Conservation (phyloP, 1,139 yeast genomes). For the Kurtzmaniella quercitrusa region DNA sequence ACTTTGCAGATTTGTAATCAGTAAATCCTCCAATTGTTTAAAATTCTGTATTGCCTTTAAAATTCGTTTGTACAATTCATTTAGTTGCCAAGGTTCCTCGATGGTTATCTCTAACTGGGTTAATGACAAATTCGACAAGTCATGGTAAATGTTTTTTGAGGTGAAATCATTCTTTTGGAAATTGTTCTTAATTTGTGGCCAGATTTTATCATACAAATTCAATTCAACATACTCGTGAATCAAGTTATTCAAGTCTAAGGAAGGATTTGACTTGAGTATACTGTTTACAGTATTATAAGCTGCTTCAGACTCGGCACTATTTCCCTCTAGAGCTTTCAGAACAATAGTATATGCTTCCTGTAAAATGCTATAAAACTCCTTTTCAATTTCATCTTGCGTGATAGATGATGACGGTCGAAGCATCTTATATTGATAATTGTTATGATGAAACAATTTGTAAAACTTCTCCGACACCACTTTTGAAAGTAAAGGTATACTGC, state of each 20-base stretch:
- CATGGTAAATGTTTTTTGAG: constrained; percentile 34
- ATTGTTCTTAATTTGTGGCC: constrained; percentile 49
- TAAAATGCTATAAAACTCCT: constrained; percentile 32
- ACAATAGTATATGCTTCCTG: constrained; percentile 37
- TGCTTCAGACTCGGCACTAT: constrained; percentile 34
- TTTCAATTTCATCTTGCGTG: constrained; percentile 22
- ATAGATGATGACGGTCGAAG: constrained; percentile 30
- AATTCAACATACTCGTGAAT: constrained; percentile 70
- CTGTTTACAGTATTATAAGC: constrained; percentile 30
- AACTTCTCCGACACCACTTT: constrained; percentile 46
- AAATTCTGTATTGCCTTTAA: constrained; percentile 53
- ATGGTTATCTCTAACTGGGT: constrained; percentile 68
- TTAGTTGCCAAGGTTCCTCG: constrained; percentile 34
- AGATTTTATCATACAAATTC: constrained; percentile 59
- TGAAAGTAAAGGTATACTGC: constrained; percentile 46
- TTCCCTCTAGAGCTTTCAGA: constrained; percentile 38
- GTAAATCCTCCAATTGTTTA: constrained; percentile 41
- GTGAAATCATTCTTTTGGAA: constrained; percentile 28
- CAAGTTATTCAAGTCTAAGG: constrained; percentile 49
- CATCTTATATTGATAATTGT: constrained; percentile 31
- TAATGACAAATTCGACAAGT: constrained; percentile 54
- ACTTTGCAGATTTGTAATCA: constrained; percentile 45
- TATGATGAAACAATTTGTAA: constrained; percentile 41
- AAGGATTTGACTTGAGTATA: constrained; percentile 34
- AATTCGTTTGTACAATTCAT: constrained; percentile 46